Conservation (phyloP, 208 protist genomes). For the Herpetomonas tarakana region DNA sequence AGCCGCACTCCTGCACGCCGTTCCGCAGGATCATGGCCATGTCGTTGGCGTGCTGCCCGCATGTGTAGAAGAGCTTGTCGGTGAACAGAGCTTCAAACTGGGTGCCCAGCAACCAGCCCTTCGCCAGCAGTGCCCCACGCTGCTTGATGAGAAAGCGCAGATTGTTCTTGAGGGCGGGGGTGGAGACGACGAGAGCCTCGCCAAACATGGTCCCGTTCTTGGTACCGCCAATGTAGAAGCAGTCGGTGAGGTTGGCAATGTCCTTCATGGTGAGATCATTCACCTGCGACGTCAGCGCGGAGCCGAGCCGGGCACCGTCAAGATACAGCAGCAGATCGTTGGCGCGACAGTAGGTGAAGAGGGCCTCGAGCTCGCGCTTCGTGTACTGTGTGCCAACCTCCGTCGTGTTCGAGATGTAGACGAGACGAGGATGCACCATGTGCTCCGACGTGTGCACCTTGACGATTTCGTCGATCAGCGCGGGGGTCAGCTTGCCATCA, state of each 20-base stretch:
- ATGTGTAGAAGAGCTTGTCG: constrained; percentile 28
- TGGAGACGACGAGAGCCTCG: constrained; percentile 37
- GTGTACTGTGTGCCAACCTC: constrained; percentile 48
- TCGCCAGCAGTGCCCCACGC: constrained; percentile 45
- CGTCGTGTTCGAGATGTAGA: constrained; percentile 60
- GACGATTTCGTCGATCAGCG: constrained; percentile 24
- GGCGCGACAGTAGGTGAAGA: constrained; percentile 27
- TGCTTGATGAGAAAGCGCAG: constrained; percentile 42
- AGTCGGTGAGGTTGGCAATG: constrained; percentile 36
- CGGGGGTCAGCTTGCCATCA: constrained; percentile 38
- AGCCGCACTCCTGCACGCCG: constrained; percentile 34
- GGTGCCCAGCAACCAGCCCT: constrained; percentile 49
- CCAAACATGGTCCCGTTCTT: constrained; percentile 43
- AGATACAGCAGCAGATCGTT: constrained; percentile 35
- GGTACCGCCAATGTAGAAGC: constrained; percentile 52
- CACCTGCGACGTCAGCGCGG: constrained; percentile 18
- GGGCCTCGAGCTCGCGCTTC: constrained; percentile 29
- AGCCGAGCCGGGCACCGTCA: constrained; percentile 38
- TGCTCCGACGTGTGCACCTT: constrained; percentile 29
- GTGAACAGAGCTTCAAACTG: constrained; percentile 47
- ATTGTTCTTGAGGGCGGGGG: constrained; percentile 27
- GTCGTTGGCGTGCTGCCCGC: constrained; percentile 37
- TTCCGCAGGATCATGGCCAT: constrained; percentile 29
- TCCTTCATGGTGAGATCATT: constrained; percentile 41
- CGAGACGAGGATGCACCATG: constrained; percentile 37